Percentiles rank a stretch among this genome's conserved stretches.
Conservation (phyloP, 352 stramenopile species). For the Pythium insidiosum region DNA sequence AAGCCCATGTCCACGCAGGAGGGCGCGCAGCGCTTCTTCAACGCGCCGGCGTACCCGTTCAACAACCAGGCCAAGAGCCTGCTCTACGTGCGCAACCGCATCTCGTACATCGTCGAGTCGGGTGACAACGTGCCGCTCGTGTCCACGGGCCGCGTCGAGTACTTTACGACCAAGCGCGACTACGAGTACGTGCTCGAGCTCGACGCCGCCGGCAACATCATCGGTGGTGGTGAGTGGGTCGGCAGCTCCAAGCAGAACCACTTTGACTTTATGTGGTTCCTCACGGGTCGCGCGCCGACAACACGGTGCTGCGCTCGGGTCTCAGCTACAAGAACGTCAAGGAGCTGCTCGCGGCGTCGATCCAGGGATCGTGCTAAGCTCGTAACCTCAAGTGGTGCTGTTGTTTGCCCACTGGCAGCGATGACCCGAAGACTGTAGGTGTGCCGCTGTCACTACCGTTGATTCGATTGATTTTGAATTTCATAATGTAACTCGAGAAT, state of each 20-base stretch:
- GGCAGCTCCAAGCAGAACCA: neutral
- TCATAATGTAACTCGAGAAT: too few relatives aligned
- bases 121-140: constrained; percentile 44
- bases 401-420: too few relatives aligned
- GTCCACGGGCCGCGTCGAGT: constrained; percentile 29
- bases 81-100: constrained; percentile 41
- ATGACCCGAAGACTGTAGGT: too few relatives aligned
- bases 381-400: neutral
- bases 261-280: constrained; percentile 12
- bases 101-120: constrained; percentile 53
- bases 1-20: neutral
- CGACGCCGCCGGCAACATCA: constrained; percentile 6
- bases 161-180: constrained; percentile 39
- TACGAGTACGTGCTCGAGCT: constrained; percentile 56
- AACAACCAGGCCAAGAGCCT: constrained; percentile 48
- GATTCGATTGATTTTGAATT: too few relatives aligned
- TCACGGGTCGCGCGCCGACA: neutral
- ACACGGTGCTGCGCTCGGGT: constrained; percentile 1
- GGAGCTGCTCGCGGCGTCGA: constrained; percentile 7
- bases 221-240: constrained; percentile 14
- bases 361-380: constrained; percentile 3
- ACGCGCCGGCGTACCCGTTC: constrained; percentile 33
- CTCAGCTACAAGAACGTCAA: constrained; percentile 7
- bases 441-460: too few relatives aligned
- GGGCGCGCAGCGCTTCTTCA: neutral